Evolutionary conservation across 2,329 filamentous ascomycete species (phyloP).

Genomic region (Colletotrichum tropicicola): DNA sequence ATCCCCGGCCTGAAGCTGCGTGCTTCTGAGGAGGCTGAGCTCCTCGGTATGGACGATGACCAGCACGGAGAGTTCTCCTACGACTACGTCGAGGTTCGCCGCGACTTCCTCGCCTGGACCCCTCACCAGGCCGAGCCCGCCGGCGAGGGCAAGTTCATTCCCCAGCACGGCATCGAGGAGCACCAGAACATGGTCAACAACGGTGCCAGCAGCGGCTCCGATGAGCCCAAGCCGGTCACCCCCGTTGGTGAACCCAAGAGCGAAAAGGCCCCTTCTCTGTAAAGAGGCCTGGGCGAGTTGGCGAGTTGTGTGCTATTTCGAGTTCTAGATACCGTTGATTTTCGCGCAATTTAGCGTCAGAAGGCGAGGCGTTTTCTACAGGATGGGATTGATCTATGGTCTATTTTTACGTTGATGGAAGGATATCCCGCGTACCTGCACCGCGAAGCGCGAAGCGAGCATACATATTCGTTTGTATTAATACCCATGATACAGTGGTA

Average conservation of each 20-base stretch:
- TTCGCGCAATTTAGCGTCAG: background rate
- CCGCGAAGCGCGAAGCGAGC: slow-evolving; percentile 24
- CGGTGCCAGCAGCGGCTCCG: slow-evolving; percentile 25
- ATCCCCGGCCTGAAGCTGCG: slow-evolving; percentile 83
- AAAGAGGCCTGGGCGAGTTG: background rate
- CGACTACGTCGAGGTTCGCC: slow-evolving; percentile 88
- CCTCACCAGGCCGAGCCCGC: slow-evolving; percentile 75
- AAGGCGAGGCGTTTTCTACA: slow-evolving; percentile 29
- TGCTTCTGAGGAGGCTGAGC: slow-evolving; percentile 82
- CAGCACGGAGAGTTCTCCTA: slow-evolving; percentile 91
- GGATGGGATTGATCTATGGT: slow-evolving; percentile 19
- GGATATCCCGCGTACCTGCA: slow-evolving; percentile 25
- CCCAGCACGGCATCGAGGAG: slow-evolving; percentile 77
- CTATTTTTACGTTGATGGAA: slow-evolving; percentile 12
- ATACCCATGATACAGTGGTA: slow-evolving; percentile 27
- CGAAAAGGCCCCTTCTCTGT: slow-evolving; percentile 27
- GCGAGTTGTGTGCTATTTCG: slow-evolving; percentile 7
- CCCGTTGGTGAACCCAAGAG: slow-evolving; percentile 20
- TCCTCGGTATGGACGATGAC: slow-evolving; percentile 89
- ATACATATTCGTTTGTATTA: slow-evolving; percentile 24
- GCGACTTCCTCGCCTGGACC: slow-evolving; percentile 89
- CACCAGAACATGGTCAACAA: slow-evolving; percentile 57
- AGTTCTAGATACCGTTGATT: slow-evolving; percentile 16
- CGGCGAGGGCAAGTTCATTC: slow-evolving; percentile 64
- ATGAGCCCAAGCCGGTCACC: slow-evolving; percentile 24